phyloP scores from a whole-genome alignment of 805 yeast genomes.

The Scheffersomyces lignosus region DNA sequence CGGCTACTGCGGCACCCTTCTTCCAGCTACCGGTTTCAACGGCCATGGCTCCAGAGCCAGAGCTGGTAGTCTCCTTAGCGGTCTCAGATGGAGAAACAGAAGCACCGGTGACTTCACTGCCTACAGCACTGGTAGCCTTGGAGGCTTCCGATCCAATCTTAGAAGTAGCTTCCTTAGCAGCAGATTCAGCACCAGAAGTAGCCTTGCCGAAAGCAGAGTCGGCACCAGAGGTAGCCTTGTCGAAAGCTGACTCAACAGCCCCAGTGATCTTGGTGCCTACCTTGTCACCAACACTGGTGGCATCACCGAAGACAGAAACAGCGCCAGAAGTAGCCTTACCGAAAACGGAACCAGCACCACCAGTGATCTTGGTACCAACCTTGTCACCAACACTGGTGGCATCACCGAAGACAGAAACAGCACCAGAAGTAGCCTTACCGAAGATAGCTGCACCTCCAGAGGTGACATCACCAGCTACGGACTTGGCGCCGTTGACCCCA shows the following conservation, averaged over 20 bases:
- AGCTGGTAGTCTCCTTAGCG: constrained; percentile 14
- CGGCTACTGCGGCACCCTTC: constrained; percentile 36
- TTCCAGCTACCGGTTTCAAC: constrained; percentile 33
- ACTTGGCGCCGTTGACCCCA: constrained; percentile 13
- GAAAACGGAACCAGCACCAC: constrained; percentile 9
- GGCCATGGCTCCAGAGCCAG: constrained; percentile 8
- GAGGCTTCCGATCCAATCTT: not conserved
- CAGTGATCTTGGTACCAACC: constrained; percentile 7
- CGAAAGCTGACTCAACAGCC: constrained; percentile 1
- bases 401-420: constrained; percentile 11
- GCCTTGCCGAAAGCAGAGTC: constrained; percentile 17
- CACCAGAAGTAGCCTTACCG: constrained; percentile 13
- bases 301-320: constrained; percentile 12
- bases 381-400: constrained; percentile 7
- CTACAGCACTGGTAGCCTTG: not conserved
- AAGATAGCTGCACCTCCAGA: constrained; percentile 9
- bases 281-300: constrained; percentile 5
- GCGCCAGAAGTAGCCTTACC: constrained; percentile 13
- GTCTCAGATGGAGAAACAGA: constrained; percentile 9
- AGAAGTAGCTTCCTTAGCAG: not conserved
- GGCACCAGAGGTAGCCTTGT: constrained; percentile 12
- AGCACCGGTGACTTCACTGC: constrained; percentile 6
- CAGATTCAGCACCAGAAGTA: constrained; percentile 5
- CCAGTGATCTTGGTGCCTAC: constrained; percentile 3
- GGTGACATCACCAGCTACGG: constrained; percentile 10